A percentile compares a stretch with the other conserved stretches of the same genome.
Evolutionary conservation across 2,329 filamentous ascomycete species (phyloP).

Genomic region (Fusarium sacchari): DNA sequence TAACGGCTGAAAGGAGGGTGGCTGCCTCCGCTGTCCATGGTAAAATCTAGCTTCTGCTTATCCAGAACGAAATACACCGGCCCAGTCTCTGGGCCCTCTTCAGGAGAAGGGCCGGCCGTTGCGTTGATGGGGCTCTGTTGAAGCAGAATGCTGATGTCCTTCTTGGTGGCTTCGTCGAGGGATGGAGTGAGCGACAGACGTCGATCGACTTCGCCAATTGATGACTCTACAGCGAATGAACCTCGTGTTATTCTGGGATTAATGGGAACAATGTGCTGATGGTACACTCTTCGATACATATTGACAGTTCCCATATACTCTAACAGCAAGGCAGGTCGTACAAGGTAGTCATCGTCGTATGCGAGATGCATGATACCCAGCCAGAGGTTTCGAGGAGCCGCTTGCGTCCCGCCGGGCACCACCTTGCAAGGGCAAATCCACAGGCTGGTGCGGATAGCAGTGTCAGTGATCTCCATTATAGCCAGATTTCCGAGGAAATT

Average conservation of each 20-base stretch:
- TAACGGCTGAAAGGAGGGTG: conserved; percentile 32
- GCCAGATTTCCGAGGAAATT: conserved; percentile 34
- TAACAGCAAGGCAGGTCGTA: conserved; percentile 34
- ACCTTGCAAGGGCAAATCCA: conserved; percentile 39
- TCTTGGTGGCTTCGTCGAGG: conserved; percentile 10
- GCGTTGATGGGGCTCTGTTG: conserved; percentile 30
- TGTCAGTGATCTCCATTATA: conserved; percentile 37
- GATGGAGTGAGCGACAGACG: neutral
- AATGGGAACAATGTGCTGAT: conserved; percentile 25
- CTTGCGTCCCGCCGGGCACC: neutral
- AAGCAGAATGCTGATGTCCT: conserved; percentile 26
- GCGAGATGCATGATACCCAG: conserved; percentile 38
- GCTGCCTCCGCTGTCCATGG: conserved; percentile 9
- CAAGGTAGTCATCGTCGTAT: conserved; percentile 35
- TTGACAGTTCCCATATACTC: conserved; percentile 28
- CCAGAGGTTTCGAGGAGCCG: conserved; percentile 7
- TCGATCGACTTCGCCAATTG: neutral
- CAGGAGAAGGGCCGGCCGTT: neutral
- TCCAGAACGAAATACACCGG: conserved; percentile 35
- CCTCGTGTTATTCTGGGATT: conserved; percentile 14
- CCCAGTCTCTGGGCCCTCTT: conserved; percentile 8
- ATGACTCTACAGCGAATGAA: neutral
- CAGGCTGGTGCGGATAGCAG: conserved; percentile 21
- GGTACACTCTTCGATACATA: conserved; percentile 33
- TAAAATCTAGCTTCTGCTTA: neutral